Conservation (phyloP, 1,139 yeast species). For the Yamadazyma buinensis region DNA sequence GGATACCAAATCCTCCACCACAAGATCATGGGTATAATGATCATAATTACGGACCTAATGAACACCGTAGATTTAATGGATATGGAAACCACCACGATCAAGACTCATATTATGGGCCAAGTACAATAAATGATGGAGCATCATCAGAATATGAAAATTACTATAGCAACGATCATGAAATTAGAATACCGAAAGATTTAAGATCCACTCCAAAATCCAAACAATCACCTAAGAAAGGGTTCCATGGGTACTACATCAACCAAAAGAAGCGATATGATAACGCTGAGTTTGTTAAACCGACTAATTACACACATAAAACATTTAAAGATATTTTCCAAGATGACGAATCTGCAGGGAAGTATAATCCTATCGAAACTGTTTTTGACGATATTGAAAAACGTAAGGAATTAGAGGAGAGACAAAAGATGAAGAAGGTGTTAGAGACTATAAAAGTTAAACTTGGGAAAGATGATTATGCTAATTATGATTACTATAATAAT, state of each 20-base stretch:
- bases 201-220: conserved; percentile 3
- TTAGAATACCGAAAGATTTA: conserved; percentile 9
- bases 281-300: conserved; percentile 31
- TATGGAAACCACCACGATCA: conserved; percentile 3
- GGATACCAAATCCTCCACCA: not conserved
- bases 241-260: conserved; percentile 34
- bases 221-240: conserved; percentile 1
- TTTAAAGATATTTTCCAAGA: conserved; percentile 38
- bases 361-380: conserved; percentile 42
- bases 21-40: too few species aligned
- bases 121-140: not conserved
- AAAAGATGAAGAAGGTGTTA: conserved; percentile 26
- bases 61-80: too few species aligned
- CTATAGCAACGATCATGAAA: conserved; percentile 9
- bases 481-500: conserved; percentile 34
- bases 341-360: conserved; percentile 27
- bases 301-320: conserved; percentile 39
- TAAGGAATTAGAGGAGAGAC: conserved; percentile 17
- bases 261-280: conserved; percentile 35
- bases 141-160: conserved; percentile 10
- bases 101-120: conserved; percentile 4
- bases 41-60: too few species aligned
- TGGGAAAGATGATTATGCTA: conserved; percentile 30
- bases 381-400: conserved; percentile 27
- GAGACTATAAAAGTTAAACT: conserved; percentile 26